Base-by-base conservation (phyloP, 2,329 filamentous ascomycete genomes). In the Chrysoporthe puriensis region DNA sequence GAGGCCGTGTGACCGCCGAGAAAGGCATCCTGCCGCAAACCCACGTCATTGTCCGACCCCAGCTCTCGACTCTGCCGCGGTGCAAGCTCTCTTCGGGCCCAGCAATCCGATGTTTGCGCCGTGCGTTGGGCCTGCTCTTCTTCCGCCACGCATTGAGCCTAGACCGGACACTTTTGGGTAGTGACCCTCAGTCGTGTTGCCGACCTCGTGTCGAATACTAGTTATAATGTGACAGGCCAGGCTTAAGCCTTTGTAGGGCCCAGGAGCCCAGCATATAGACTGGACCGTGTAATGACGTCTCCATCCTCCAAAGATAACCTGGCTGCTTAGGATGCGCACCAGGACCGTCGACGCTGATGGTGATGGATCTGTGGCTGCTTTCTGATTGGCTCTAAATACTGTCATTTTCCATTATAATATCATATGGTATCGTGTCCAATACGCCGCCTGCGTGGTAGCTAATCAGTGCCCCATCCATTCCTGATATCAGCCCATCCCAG, bases 1-100 rank as follows among this genome's bases (percentile, higher is more conserved):
- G 36, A 40, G 40, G 36, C n/a, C 57, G 57, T 60, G 57, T 60
- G 36, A 60, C 57, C n/a, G 40, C n/a, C 57, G 36, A 60, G 36
- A 32, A 40, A 4, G 34, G 34, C 34, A 42, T 54, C 26, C 50
- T 54, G 50, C 50, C 50, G 50, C 50, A 26, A 16, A 16, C 26
- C n/a, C 26, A 54, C 50, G 50, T 54, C 50, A 54, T 54, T 54
- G 50, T 54, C 50, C 13, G 26, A 54, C 50, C 13, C 14, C 13
- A 32, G 50, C 7, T 54, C 50, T 26, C 32, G 50, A 11, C 13
- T 48, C 18, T 34, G 26, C 26, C 16, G 50, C 26, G 48, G 21
- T 32, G 11, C 50, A 16, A 32, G 50, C 21, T 52, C 4, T 52
- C 26, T 52, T 34, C 26, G 21, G 50, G 50, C 26, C 26, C 11